Evolutionary conservation across 768 basidiomycete genomes (phyloP).

Genomic region (Russula dissimulans): DNA sequence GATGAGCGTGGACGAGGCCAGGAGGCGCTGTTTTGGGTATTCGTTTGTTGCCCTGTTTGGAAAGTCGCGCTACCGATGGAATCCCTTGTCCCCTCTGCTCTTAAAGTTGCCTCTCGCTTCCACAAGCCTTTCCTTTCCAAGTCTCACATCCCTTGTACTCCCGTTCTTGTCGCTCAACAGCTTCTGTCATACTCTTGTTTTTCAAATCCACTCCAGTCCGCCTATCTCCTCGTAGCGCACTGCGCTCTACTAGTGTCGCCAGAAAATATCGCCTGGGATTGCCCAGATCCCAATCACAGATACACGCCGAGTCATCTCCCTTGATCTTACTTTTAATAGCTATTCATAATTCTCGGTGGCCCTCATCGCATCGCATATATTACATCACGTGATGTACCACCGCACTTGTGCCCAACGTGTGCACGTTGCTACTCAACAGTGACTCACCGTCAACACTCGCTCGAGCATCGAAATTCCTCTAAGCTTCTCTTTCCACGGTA

Average conservation of each 20-base stretch:
- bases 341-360: too few relatives aligned
- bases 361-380: too few relatives aligned
- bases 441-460: not conserved
- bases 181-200: not conserved
- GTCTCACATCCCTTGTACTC: slow-evolving; percentile 10
- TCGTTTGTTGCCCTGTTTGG: slow-evolving; percentile 19
- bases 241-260: too few relatives aligned
- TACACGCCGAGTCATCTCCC: too few relatives aligned
- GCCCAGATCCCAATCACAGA: too few relatives aligned
- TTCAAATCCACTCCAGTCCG: not conserved
- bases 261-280: too few relatives aligned
- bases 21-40: slow-evolving; percentile 13
- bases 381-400: too few relatives aligned
- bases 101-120: not conserved
- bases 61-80: not conserved
- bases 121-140: slow-evolving; percentile 16
- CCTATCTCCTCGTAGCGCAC: not conserved
- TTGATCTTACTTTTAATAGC: too few relatives aligned
- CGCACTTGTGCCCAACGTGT: too few relatives aligned
- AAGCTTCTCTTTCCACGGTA: not conserved
- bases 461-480: not conserved
- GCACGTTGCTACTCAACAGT: not conserved
- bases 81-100: not conserved
- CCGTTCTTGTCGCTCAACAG: not conserved
- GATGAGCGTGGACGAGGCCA: not conserved